These are phyloP conservation scores for Rhipidocladum racemiflorum DNA, from an alignment of 176 grass and related monocot species.

Conservation along the genomic window DNA sequence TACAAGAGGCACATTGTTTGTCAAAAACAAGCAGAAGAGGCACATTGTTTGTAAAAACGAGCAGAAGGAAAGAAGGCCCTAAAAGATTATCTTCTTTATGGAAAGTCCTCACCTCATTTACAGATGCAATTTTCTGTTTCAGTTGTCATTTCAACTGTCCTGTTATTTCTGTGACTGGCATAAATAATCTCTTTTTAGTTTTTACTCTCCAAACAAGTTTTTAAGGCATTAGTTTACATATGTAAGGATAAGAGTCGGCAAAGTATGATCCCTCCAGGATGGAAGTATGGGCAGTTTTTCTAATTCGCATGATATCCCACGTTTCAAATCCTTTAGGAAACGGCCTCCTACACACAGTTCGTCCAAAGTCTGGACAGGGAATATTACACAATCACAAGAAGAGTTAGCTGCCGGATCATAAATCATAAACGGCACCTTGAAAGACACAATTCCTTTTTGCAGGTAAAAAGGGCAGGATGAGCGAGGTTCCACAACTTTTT, in stretches of 20 bases:
- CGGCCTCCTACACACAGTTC: constrained; percentile 44
- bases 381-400: constrained; percentile 54
- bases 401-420: constrained; percentile 5
- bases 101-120: constrained; percentile 57
- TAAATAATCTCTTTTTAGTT: not conserved
- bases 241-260: not conserved
- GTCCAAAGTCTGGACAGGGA: constrained; percentile 39
- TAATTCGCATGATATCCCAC: constrained; percentile 48
- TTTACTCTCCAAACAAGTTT: not conserved
- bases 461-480: constrained; percentile 50
- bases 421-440: not conserved
- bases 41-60: constrained; percentile 67
- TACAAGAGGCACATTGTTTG: constrained; percentile 67
- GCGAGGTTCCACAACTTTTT: constrained; percentile 46
- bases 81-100: constrained; percentile 76
- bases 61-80: constrained; percentile 85
- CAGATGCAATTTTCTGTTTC: constrained; percentile 34
- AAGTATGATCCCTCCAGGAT: constrained; percentile 48
- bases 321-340: constrained; percentile 55
- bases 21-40: constrained; percentile 73
- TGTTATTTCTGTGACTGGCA: not conserved
- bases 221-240: not conserved
- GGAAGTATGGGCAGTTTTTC: constrained; percentile 46
- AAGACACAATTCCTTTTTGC: not conserved
- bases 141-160: not conserved